phyloP scores from a whole-genome alignment of 148 eudicot genomes.

The Rheum nobile region DNA sequence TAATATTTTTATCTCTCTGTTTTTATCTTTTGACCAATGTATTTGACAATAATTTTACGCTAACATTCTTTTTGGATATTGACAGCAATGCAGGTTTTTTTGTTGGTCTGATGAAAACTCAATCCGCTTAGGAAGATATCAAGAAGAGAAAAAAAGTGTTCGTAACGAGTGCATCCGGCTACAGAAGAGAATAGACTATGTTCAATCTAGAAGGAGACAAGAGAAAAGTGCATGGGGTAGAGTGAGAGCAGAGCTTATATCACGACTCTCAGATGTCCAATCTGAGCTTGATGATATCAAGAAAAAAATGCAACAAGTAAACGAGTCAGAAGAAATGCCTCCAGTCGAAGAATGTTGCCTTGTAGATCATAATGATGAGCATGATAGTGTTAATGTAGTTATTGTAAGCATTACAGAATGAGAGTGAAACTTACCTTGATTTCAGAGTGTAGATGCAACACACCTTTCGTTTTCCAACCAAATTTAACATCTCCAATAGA shows the following conservation, averaged over 20 bases:
- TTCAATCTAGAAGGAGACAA: constrained; percentile 26
- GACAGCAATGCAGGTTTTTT: constrained; percentile 36
- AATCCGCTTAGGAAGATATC: constrained; percentile 21
- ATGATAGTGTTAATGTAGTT: background rate
- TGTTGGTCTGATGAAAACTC: constrained; percentile 30
- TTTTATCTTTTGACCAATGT: background rate
- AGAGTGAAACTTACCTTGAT: background rate
- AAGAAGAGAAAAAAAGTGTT: constrained; percentile 19
- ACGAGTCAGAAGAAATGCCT: constrained; percentile 33
- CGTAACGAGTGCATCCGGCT: constrained; percentile 31
- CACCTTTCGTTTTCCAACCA: background rate
- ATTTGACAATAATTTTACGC: background rate
- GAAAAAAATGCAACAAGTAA: constrained; percentile 21
- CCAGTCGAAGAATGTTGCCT: background rate
- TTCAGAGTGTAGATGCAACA: background rate
- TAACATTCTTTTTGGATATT: background rate
- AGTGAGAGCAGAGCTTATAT: constrained; percentile 26
- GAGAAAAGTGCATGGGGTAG: constrained; percentile 30
- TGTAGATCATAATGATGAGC: background rate
- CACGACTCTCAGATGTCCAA: constrained; percentile 21
- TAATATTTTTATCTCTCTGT: background rate
- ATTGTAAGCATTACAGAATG: background rate
- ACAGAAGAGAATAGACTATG: constrained; percentile 26
- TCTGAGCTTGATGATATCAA: constrained; percentile 24
- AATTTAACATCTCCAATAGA: background rate